These are phyloP conservation scores for Cercis canadensis DNA, from an alignment of 306 rosid genomes.

Conservation along the genomic window DNA sequence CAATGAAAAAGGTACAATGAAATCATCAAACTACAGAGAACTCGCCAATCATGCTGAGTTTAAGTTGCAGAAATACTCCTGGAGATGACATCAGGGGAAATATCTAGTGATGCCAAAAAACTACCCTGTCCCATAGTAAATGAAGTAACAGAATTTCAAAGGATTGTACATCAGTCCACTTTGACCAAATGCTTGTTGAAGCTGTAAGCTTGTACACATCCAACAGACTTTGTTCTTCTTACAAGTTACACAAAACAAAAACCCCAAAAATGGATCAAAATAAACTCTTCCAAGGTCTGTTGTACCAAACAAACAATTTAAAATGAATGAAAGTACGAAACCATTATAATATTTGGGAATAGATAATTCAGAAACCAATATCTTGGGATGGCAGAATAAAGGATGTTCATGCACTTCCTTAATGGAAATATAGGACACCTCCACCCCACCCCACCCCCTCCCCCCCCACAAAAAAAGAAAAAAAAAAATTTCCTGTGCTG, in stretches of 20 bases:
- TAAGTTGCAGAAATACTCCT: constrained; percentile 23
- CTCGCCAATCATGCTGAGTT: constrained; percentile 21
- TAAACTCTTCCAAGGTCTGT: constrained; percentile 6
- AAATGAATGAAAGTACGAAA: background rate
- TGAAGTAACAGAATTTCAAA: constrained; percentile 28
- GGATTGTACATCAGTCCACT: background rate
- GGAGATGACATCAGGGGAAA: background rate
- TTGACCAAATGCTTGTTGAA: too few species aligned
- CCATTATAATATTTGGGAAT: background rate
- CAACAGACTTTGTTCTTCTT: constrained; percentile 19
- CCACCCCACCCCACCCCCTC: too few species aligned
- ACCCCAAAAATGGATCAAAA: constrained; percentile 20
- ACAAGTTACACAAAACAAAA: background rate
- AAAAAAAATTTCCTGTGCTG: too few species aligned
- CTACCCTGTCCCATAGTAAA: constrained; percentile 27
- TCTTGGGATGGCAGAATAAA: background rate
- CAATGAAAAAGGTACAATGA: constrained; percentile 24
- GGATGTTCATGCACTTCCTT: constrained; percentile 13
- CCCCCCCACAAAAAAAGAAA: too few species aligned
- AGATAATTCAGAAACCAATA: background rate
- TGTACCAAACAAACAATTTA: background rate
- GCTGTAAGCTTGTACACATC: constrained; percentile 17
- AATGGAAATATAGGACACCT: too few species aligned
- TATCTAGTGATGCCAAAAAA: constrained; percentile 23
- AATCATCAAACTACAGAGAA: constrained; percentile 31